These are phyloP conservation scores for Diutina rugosa DNA, from an alignment of 1,139 yeast genomes.

Conservation along the genomic window DNA sequence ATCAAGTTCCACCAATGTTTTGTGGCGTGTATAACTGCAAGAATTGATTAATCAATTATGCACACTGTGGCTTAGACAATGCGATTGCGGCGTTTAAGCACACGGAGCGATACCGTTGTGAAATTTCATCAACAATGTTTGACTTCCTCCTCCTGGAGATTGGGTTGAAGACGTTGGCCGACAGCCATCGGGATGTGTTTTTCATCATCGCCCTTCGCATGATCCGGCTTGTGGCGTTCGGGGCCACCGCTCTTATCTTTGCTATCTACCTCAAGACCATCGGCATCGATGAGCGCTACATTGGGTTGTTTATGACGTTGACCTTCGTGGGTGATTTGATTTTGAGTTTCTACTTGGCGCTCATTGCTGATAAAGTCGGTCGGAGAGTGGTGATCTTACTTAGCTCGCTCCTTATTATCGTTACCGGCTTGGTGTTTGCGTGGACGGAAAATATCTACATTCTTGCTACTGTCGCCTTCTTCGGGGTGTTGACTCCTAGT, in stretches of 20 bases:
- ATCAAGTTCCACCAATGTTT: too few relatives aligned
- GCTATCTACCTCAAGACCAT: conserved; percentile 23
- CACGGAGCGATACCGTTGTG: not conserved
- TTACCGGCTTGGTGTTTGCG: conserved; percentile 18
- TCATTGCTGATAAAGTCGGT: conserved; percentile 24
- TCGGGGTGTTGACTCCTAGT: conserved; percentile 27
- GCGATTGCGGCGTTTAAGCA: not conserved
- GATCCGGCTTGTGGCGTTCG: conserved; percentile 26
- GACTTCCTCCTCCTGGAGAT: conserved; percentile 10
- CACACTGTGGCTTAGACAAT: not conserved
- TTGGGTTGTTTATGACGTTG: conserved; percentile 26
- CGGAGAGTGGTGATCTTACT: conserved; percentile 16
- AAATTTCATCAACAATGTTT: not conserved
- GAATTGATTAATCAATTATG: not conserved
- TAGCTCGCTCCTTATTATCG: conserved; percentile 16
- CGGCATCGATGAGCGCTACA: conserved; percentile 16
- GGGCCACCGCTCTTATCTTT: conserved; percentile 27
- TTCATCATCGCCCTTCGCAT: conserved; percentile 19
- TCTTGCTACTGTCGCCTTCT: conserved; percentile 14
- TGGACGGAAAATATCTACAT: conserved; percentile 11
- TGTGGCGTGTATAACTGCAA: too few relatives aligned
- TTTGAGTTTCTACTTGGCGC: conserved; percentile 18
- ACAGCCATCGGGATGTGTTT: conserved; percentile 16
- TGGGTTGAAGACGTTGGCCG: conserved; percentile 15
- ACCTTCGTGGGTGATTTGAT: conserved; percentile 27